Conservation (phyloP, 306 rosid species). For the Dicorynia guianensis region DNA sequence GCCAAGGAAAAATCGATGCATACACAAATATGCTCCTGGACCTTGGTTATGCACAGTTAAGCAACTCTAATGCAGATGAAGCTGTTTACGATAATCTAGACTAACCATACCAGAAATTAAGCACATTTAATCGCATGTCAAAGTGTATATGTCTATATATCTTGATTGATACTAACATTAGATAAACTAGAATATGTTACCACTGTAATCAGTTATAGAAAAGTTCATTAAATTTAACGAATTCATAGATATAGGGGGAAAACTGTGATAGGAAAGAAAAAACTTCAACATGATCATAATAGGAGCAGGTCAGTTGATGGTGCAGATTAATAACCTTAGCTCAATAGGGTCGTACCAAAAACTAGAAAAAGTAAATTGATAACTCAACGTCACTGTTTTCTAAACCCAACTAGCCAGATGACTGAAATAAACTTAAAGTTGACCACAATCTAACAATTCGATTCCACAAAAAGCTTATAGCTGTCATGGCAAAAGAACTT, state of each 20-base stretch:
- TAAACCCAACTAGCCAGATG: too few relatives aligned
- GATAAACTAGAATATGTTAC: background rate
- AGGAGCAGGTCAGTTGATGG: background rate
- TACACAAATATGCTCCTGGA: background rate
- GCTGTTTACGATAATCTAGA: background rate
- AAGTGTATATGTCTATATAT: background rate
- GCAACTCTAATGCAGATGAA: background rate
- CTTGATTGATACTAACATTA: background rate
- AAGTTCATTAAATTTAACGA: background rate
- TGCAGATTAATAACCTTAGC: background rate
- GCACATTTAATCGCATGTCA: background rate
- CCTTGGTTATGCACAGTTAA: background rate
- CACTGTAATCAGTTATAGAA: background rate
- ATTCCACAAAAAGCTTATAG: too few relatives aligned
- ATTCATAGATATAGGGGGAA: background rate
- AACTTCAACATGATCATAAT: background rate
- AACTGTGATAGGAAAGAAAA: slow-evolving; percentile 7
- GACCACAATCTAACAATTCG: too few relatives aligned
- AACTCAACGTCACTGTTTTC: background rate
- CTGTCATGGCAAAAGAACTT: too few relatives aligned
- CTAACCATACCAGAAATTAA: background rate
- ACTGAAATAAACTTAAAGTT: too few relatives aligned
- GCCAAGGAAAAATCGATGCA: background rate
- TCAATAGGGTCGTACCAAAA: slow-evolving; percentile 1
- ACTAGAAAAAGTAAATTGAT: slow-evolving; percentile 4